Percentiles rank a stretch among this genome's conserved stretches.
These are phyloP conservation scores for Macaranga tanarius DNA, from an alignment of 441 rosid genomes.

Conservation along the genomic window DNA sequence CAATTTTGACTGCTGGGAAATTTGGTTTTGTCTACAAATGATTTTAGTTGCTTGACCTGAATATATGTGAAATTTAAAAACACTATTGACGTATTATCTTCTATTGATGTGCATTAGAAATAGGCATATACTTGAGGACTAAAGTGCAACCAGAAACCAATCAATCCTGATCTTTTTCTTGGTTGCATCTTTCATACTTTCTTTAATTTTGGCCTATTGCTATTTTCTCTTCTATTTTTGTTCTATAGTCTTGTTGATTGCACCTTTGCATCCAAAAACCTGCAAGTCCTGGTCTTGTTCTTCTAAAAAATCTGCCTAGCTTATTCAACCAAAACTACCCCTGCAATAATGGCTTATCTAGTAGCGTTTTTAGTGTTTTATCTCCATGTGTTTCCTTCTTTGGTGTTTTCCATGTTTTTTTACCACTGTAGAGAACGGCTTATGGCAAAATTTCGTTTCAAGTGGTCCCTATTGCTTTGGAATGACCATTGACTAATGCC, in stretches of 20 bases:
- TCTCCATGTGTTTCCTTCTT: neutral
- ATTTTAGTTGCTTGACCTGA: conserved; percentile 4
- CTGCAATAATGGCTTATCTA: no score
- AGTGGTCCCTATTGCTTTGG: neutral
- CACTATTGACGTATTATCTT: neutral
- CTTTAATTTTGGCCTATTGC: neutral
- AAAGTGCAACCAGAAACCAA: neutral
- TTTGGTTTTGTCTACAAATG: neutral
- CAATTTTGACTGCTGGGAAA: neutral
- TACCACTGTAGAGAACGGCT: no score
- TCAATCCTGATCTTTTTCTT: neutral
- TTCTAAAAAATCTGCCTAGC: neutral
- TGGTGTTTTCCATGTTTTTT: neutral
- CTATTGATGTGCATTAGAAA: no score
- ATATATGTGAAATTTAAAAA: neutral
- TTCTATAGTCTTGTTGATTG: neutral
- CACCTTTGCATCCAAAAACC: neutral
- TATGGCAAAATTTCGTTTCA: no score
- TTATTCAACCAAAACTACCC: neutral
- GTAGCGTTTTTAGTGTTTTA: neutral
- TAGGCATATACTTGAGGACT: neutral
- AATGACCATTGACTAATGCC: no score
- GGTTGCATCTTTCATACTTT: no score
- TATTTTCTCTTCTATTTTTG: neutral
- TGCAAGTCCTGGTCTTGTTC: neutral